Evolutionary conservation across 2,329 filamentous ascomycete species (phyloP).

Genomic region (Blastomyces emzantsi): DNA sequence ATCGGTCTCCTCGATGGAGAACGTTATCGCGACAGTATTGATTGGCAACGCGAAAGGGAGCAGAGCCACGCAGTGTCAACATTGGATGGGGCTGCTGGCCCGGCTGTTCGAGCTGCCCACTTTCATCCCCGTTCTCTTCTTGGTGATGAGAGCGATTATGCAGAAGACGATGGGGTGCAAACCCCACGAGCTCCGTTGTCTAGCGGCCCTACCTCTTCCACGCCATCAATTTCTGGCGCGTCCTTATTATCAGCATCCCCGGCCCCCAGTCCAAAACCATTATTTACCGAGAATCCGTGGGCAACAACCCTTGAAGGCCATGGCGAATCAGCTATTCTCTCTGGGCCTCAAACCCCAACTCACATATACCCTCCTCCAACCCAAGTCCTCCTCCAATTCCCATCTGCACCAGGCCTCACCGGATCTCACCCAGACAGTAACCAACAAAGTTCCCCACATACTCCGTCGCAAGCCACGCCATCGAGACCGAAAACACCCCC

Average conservation of each 20-base stretch:
- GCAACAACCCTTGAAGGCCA: conserved; percentile 21
- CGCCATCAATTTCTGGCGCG: conserved; percentile 26
- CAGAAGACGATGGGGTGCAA: conserved; percentile 25
- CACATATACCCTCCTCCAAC: conserved; percentile 21
- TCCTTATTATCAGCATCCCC: conserved; percentile 24
- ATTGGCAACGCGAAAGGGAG: conserved; percentile 18
- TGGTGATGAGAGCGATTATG: conserved; percentile 25
- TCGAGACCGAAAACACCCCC: conserved; percentile 17
- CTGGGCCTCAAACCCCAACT: conserved; percentile 18
- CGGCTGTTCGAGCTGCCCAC: conserved; percentile 10
- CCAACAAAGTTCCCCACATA: conserved; percentile 16
- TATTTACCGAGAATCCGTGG: conserved; percentile 33
- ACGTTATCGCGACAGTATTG: conserved; percentile 29
- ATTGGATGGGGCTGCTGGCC: background rate
- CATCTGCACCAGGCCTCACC: conserved; percentile 30
- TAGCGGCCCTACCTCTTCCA: conserved; percentile 25
- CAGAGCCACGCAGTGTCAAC: conserved; percentile 15
- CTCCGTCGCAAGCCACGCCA: conserved; percentile 12
- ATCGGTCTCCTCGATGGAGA: conserved; percentile 35
- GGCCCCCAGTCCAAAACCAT: conserved; percentile 24
- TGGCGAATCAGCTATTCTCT: conserved; percentile 17
- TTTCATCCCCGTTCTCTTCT: conserved; percentile 29
- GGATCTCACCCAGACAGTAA: conserved; percentile 16
- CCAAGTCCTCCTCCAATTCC: conserved; percentile 32
- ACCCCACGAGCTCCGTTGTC: conserved; percentile 29